Evolutionary conservation across 1,284 basidiomycete species (phyloP).

Genomic region (Volvariella surrecta): DNA sequence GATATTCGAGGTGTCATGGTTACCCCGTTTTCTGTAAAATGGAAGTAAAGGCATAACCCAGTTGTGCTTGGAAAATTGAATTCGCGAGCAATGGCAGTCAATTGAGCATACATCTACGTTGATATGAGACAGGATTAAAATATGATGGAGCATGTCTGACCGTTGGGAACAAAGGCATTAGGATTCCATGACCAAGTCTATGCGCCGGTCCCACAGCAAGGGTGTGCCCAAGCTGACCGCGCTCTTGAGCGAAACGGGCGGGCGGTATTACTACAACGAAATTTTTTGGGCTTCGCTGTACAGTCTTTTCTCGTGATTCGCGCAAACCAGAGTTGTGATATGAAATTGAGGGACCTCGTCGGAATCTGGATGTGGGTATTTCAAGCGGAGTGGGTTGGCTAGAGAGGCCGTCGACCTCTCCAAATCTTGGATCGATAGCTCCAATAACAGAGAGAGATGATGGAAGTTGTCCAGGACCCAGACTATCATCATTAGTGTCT

Average conservation of each 20-base stretch:
- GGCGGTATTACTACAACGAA: constrained; percentile 67
- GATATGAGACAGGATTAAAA: background rate
- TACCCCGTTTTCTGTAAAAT: constrained; percentile 46
- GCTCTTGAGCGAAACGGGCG: constrained; percentile 44
- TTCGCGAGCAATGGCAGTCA: constrained; percentile 69
- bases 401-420: constrained; percentile 14
- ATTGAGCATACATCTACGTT: constrained; percentile 60
- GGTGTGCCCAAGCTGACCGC: constrained; percentile 52
- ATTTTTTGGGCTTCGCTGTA: constrained; percentile 40
- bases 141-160: constrained; percentile 30
- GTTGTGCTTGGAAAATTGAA: constrained; percentile 70
- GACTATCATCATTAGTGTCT: constrained; percentile 39
- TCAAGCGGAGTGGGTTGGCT: constrained; percentile 21
- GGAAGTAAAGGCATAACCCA: constrained; percentile 67
- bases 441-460: constrained; percentile 15
- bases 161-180: constrained; percentile 70
- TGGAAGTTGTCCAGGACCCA: constrained; percentile 13
- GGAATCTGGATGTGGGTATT: constrained; percentile 31
- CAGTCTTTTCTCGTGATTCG: constrained; percentile 38
- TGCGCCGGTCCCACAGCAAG: constrained; percentile 51
- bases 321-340: constrained; percentile 48
- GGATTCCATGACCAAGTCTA: constrained; percentile 55
- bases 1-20: constrained; percentile 60
- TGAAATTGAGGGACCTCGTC: constrained; percentile 41
- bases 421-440: constrained; percentile 15